Evolutionary conservation across 176 grass and related monocot species (phyloP), one percentile per base, ranked within the genome.

Genomic region (Aegilops longissima): DNA sequence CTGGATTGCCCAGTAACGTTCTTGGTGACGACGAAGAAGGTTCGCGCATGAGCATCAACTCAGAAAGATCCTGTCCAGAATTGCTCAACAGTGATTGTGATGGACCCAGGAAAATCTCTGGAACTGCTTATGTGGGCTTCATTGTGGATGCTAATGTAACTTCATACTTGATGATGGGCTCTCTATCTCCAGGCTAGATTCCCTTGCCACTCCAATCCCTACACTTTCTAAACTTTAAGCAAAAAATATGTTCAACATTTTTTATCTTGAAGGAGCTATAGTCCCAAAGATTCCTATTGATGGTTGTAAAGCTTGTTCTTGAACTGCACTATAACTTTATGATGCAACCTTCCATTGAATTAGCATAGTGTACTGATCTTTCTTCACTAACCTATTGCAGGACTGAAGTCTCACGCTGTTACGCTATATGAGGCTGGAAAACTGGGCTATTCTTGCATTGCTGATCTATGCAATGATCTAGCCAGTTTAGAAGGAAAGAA

Each of bases 111-210:
- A 88, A 59, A 75, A 76, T 87, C 47, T 89, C 88, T 63, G 88
- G 87, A 16, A 84, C 82, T 30, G 79, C 94, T 80, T 95, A 93
- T 78, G 94, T 98, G 65, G 97, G 92, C 47, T 96, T 98, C 67
- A 79, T 98, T 87, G 97, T 98, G 66, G 97, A 96, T 93, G 97
- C 97, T 31, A 98, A 98, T 44, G 92, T 98, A 70, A 98, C 94
- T 86, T 98, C 97, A n/a, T 98, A 96, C 85, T 79, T 98, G 69
- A 98, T 96, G 97, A 98, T 98, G 97, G 96, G 97, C 33, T 98
- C 97, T 33, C 51, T 98, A 27, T 98, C 97, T 67, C 97, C 97
- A 94, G 97, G 97, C 90, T 80, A 82, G 40, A 90, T 91, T 61
- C 36, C 36, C 12, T 69, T 45, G 2, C 13, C 20, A 64, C 31